Percentiles rank a stretch among this genome's conserved stretches.
Conservation (phyloP, 495 filamentous ascomycete genomes). For the Clavariopsis aquatica region DNA sequence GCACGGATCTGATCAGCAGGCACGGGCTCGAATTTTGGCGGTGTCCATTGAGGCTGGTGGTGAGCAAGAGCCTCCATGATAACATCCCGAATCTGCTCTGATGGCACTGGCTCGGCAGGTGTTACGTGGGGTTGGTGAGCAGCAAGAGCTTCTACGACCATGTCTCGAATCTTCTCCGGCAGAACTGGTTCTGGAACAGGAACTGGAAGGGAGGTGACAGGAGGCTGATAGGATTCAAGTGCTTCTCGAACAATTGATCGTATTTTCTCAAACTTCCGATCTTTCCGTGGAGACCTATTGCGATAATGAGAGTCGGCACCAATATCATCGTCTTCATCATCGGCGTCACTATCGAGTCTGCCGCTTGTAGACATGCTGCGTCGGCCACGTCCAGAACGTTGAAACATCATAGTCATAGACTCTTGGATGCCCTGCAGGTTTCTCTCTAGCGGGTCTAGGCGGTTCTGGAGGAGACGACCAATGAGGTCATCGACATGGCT, state of each 20-base stretch:
- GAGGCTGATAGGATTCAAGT: conserved; percentile 32
- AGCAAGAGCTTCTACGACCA: conserved; percentile 48
- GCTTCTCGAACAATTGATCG: conserved; percentile 78
- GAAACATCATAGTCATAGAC: conserved; percentile 24
- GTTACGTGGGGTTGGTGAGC: conserved; percentile 53
- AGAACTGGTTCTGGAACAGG: conserved; percentile 29
- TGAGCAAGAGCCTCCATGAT: conserved; percentile 72
- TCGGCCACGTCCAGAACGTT: conserved; percentile 27
- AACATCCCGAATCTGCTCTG: conserved; percentile 77
- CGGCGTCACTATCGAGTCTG: conserved; percentile 78
- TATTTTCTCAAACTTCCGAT: conserved; percentile 81
- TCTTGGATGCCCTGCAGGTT: conserved; percentile 74
- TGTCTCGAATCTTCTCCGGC: conserved; percentile 30
- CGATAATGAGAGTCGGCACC: conserved; percentile 53
- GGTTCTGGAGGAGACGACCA: conserved; percentile 71
- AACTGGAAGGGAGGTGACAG: conserved; percentile 22
- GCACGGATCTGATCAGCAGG: conserved; percentile 19
- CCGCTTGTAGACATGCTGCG: conserved; percentile 37
- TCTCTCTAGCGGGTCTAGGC: conserved; percentile 75
- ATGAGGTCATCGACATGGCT: conserved; percentile 83
- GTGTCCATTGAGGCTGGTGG: conserved; percentile 50
- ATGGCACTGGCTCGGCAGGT: conserved; percentile 35
- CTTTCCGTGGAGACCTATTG: conserved; percentile 66
- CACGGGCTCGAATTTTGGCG: conserved; percentile 23
- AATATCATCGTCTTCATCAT: conserved; percentile 84